phyloP scores from a whole-genome alignment of 306 rosid genomes.

The Acmispon strigosus region DNA sequence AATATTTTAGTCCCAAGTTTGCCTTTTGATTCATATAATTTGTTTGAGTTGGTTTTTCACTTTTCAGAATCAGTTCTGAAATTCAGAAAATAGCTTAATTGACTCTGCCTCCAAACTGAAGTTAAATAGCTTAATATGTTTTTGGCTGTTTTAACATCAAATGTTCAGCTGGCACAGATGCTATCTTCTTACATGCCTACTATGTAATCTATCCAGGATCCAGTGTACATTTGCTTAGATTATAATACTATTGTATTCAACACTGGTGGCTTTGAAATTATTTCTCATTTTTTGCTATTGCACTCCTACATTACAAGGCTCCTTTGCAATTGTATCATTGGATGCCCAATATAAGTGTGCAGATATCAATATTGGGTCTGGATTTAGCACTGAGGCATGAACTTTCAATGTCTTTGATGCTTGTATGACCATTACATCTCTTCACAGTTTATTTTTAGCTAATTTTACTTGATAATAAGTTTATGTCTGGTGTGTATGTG shows the following conservation, averaged over 20 bases:
- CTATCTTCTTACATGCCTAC: too few relatives aligned
- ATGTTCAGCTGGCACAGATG: not conserved
- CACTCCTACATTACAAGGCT: not conserved
- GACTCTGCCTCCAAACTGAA: too few relatives aligned
- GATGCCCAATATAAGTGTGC: not conserved
- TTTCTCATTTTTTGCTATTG: not conserved
- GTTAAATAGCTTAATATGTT: too few relatives aligned
- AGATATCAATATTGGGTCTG: not conserved
- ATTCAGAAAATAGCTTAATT: too few relatives aligned
- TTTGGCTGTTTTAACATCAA: not conserved
- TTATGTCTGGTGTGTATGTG: too few relatives aligned
- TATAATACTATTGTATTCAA: not conserved
- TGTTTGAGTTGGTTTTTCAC: not conserved
- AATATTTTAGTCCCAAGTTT: slow-evolving; percentile 16
- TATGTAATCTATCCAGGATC: too few relatives aligned
- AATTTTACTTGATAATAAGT: not conserved
- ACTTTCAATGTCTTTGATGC: not conserved
- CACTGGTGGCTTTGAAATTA: not conserved
- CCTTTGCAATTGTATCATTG: not conserved
- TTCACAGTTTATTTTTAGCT: not conserved
- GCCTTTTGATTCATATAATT: not conserved
- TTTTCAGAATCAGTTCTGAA: too few relatives aligned
- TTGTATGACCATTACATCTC: not conserved
- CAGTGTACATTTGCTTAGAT: too few relatives aligned
- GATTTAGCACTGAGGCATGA: not conserved